Base-by-base conservation (phyloP, 2,329 filamentous ascomycete genomes). In the Fusarium tanahbumbuense region DNA sequence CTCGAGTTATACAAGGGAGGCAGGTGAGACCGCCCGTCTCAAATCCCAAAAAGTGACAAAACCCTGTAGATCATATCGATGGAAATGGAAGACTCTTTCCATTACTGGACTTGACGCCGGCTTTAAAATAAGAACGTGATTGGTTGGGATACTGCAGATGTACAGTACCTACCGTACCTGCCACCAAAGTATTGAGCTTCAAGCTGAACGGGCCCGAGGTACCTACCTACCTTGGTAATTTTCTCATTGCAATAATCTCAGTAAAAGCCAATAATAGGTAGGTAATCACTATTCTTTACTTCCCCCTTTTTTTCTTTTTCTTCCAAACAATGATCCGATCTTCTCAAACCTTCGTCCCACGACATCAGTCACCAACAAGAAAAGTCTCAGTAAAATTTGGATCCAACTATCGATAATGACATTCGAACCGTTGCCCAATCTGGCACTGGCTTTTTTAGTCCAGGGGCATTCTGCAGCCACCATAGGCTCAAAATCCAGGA, bases 31-130 rank as follows among this genome's bases (percentile, higher is more conserved):
- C 49, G 54, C 56, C 55, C 32, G 37, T 69, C 27, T 45, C 18
- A 23, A 40, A 37, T 30, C 56, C 60, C 25, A 67, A 70, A 70
- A 70, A 53, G 10, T n/a, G 67, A 63, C 20, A 70, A 53, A 67
- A 70, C 67, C 67, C 67, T 70, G 67, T 52, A 68, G 67, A 70
- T 70, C 67, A 28, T 44, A 49, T 41, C 53, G 67, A 60, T 70
- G 58, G 30, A 64, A 68, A 56, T 54, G 67, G 68, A 64, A 34
- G 20, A 30, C 50, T 68, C 57, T 67, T 70, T 52, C 67, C 67
- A 56, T 67, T 70, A 68, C 63, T 60, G 63, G 49, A 59, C 47
- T 52, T 42, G 66, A 67, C 47, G 56, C 66, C 66, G 41, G 20
- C 42, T 44, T 34, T 25, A 37, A 48, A 40, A 40, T 34, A 22